Conservation (phyloP, 441 rosid genomes). For the Populus hybrid region DNA sequence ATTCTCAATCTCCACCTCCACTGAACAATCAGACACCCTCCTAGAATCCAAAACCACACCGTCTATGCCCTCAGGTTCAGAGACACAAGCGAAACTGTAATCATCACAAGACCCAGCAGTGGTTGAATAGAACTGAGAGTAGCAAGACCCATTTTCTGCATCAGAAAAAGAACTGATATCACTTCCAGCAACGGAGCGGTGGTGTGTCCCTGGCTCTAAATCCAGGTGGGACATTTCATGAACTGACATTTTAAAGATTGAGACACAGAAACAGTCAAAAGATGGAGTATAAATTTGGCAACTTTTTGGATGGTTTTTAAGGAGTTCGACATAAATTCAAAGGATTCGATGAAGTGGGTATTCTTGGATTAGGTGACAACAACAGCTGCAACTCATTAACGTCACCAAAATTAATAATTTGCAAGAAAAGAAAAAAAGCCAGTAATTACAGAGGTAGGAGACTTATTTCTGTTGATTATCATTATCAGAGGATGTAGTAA, state of each 20-base stretch:
- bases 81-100: conserved; percentile 41
- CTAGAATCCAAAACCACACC: conserved; percentile 38
- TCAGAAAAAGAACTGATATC: conserved; percentile 67
- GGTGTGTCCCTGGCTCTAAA: conserved; percentile 60
- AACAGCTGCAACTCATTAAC: conserved; percentile 30
- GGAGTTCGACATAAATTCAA: not conserved
- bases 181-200: conserved; percentile 30
- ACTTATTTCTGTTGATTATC: not conserved
- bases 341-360: conserved; percentile 30
- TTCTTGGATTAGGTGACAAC: conserved; percentile 31
- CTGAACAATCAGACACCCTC: conserved; percentile 56
- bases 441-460: not conserved
- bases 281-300: not conserved
- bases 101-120: conserved; percentile 73
- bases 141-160: conserved; percentile 74
- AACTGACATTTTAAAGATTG: conserved; percentile 25
- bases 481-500: not conserved
- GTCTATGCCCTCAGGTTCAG: conserved; percentile 32
- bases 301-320: not conserved
- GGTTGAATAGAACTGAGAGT: conserved; percentile 82
- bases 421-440: not conserved
- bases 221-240: conserved; percentile 54
- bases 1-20: conserved; percentile 42
- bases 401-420: conserved; percentile 15
- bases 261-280: not conserved